These are phyloP conservation scores for Russula ochroleuca DNA, from an alignment of 768 basidiomycete species.

Conservation along the genomic window DNA sequence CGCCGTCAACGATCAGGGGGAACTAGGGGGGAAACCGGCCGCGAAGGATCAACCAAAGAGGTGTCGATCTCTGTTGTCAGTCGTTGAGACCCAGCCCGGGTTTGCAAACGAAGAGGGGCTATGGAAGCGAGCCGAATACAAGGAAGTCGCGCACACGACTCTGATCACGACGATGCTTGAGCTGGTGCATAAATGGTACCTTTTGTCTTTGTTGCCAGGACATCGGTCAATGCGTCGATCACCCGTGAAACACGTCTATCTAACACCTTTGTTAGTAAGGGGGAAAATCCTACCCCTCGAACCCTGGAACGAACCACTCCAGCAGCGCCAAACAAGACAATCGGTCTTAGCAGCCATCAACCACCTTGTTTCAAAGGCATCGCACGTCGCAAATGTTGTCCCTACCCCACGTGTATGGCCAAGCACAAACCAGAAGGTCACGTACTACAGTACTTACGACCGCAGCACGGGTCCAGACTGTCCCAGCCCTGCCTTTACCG, in stretches of 20 bases:
- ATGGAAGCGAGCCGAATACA: not conserved
- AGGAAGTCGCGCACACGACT: not conserved
- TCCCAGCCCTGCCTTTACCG: not conserved
- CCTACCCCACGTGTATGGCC: not conserved
- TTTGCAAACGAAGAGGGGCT: not conserved
- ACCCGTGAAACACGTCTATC: not conserved
- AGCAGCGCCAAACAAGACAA: not conserved
- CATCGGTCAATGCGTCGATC: not conserved
- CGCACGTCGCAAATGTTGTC: not conserved
- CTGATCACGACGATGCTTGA: not conserved
- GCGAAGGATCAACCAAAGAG: not conserved
- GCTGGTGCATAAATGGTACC: not conserved
- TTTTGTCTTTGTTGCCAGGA: not conserved
- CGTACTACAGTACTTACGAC: not conserved
- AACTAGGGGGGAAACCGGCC: not conserved
- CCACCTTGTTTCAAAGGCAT: not conserved
- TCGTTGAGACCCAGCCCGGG: not conserved
- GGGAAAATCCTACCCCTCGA: not conserved
- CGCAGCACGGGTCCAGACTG: not conserved
- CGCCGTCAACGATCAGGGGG: not conserved
- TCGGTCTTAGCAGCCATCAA: not conserved
- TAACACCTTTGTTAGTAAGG: not conserved
- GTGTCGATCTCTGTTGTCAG: not conserved
- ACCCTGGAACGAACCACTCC: not conserved
- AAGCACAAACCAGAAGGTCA: not conserved